Evolutionary conservation across 2,329 filamentous ascomycete genomes (phyloP).

Genomic region (Triangularia verruculosa): DNA sequence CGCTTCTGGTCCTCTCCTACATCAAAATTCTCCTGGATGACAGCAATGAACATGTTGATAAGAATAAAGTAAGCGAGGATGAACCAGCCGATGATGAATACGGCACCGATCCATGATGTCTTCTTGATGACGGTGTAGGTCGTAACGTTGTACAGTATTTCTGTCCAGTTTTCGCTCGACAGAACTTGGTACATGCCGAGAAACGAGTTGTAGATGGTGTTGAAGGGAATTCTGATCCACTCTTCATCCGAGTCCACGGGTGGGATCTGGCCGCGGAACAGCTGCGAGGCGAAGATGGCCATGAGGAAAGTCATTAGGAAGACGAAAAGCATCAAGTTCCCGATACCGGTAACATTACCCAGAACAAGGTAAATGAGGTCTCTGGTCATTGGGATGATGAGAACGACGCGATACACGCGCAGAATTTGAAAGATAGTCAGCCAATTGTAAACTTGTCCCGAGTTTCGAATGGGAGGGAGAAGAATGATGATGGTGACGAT

Average conservation of each 20-base stretch:
- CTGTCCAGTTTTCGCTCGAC: constrained; percentile 95
- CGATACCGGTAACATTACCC: constrained; percentile 86
- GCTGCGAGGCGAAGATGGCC: constrained; percentile 87
- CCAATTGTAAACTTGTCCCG: constrained; percentile 75
- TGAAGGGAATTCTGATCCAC: constrained; percentile 71
- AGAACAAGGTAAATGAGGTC: constrained; percentile 85
- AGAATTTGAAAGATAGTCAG: constrained; percentile 91
- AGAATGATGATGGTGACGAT: constrained; percentile 82
- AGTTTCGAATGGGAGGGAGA: constrained; percentile 72
- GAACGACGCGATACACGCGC: constrained; percentile 84
- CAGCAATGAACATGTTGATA: constrained; percentile 99
- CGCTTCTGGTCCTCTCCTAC: constrained; percentile 98
- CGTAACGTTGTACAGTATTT: constrained; percentile 79
- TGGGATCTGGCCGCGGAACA: constrained; percentile 85
- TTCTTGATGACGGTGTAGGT: constrained; percentile 60
- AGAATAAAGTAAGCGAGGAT: constrained; percentile 93
- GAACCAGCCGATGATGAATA: constrained; percentile 93
- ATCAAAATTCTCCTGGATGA: constrained; percentile 99
- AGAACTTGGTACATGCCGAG: constrained; percentile 96
- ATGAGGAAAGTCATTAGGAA: constrained; percentile 93
- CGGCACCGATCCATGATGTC: constrained; percentile 89
- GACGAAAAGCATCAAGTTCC: constrained; percentile 93
- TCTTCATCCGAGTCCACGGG: constrained; percentile 58
- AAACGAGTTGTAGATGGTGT: constrained; percentile 91
- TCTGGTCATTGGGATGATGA: constrained; percentile 83